Evolutionary conservation across 2,329 filamentous ascomycete species (phyloP).

Genomic region (Arthrinium puccinioides): DNA sequence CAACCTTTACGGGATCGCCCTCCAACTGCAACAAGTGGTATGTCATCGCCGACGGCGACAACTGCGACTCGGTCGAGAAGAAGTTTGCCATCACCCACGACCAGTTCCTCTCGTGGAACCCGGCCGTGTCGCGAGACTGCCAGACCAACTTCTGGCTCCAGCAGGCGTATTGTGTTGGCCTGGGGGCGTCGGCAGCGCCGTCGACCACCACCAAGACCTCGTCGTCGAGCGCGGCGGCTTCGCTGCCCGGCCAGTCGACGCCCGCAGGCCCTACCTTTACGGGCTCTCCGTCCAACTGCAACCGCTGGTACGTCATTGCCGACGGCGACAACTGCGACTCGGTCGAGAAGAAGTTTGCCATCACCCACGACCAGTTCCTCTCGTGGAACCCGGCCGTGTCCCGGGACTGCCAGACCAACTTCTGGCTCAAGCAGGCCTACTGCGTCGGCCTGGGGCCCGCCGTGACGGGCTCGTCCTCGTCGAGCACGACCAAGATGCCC

Average conservation of each 20-base stretch:
- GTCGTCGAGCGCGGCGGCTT: neutral
- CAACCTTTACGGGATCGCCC: neutral
- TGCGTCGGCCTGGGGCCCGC: slow-evolving; percentile 15
- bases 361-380: slow-evolving; percentile 18
- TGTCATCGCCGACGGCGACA: slow-evolving; percentile 7
- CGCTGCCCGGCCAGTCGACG: neutral
- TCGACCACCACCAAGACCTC: slow-evolving; percentile 12
- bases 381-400: slow-evolving; percentile 16
- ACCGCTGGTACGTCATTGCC: slow-evolving; percentile 3
- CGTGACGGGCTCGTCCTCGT: slow-evolving; percentile 8
- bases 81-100: slow-evolving; percentile 15
- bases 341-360: slow-evolving; percentile 10
- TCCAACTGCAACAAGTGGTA: slow-evolving; percentile 12
- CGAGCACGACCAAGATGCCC: neutral
- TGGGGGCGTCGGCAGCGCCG: slow-evolving; percentile 5
- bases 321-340: neutral
- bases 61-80: slow-evolving; percentile 10
- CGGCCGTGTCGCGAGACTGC: slow-evolving; percentile 18
- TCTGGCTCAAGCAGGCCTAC: slow-evolving; percentile 13
- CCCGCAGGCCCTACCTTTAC: slow-evolving; percentile 1
- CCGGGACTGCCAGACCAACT: slow-evolving; percentile 13
- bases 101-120: slow-evolving; percentile 20
- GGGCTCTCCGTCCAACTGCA: slow-evolving; percentile 4
- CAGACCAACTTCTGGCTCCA: slow-evolving; percentile 15
- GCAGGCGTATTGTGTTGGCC: slow-evolving; percentile 20